These are phyloP conservation scores for Acer saccharum DNA, from an alignment of 345 rosid species.

Conservation along the genomic window DNA sequence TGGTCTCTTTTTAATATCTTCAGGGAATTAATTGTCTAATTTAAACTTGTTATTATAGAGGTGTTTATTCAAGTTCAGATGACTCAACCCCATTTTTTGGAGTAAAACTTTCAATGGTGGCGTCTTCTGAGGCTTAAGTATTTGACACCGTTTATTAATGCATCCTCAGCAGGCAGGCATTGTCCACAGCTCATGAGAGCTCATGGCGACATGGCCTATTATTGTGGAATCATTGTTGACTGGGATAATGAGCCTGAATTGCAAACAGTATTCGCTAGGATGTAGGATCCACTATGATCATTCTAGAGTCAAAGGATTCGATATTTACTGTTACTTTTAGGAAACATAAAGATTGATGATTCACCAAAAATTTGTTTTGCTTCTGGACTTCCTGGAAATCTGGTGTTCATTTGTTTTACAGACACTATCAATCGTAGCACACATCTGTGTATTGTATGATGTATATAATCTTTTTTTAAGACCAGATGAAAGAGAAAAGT, in stretches of 20 bases:
- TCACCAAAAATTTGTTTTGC: not conserved
- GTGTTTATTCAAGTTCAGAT: not conserved
- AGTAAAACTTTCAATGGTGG: not conserved
- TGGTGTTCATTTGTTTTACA: not conserved
- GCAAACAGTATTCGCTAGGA: not conserved
- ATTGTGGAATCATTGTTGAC: too few species aligned
- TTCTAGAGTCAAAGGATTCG: not conserved
- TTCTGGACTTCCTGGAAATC: not conserved
- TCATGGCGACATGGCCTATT: not conserved
- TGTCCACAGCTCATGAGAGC: not conserved
- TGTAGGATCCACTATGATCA: not conserved
- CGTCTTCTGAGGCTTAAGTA: not conserved
- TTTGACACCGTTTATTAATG: not conserved
- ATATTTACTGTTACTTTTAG: not conserved
- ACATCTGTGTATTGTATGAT: not conserved
- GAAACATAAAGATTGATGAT: not conserved
- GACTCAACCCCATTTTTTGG: not conserved
- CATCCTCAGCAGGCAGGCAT: not conserved
- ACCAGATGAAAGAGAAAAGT: not conserved
- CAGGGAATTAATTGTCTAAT: not conserved
- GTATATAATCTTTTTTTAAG: not conserved
- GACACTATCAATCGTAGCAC: not conserved
- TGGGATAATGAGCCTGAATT: not conserved
- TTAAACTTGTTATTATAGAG: not conserved
- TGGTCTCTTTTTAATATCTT: not conserved